phyloP scores from a whole-genome alignment of 176 grass and related monocot species.

The Tillandsia leiboldiana region DNA sequence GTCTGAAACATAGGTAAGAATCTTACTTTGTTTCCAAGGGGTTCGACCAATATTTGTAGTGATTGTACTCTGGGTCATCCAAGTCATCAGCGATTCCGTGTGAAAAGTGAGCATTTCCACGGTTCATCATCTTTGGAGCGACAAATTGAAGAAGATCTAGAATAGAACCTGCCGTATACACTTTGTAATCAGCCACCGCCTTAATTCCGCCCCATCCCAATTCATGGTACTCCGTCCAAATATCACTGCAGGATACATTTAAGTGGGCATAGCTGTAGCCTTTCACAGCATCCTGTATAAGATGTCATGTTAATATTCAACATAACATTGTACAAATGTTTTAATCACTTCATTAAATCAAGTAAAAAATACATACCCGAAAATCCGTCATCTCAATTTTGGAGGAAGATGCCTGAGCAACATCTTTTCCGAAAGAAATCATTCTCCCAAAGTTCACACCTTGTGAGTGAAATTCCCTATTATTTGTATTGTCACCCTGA shows the following conservation, averaged over 20 bases:
- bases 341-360: neutral
- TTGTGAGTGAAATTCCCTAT: constrained; percentile 24
- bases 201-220: constrained; percentile 88
- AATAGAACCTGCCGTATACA: constrained; percentile 57
- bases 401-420: constrained; percentile 45
- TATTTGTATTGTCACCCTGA: constrained; percentile 31
- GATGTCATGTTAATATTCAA: no score
- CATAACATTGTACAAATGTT: no score
- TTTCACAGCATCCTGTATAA: constrained; percentile 72
- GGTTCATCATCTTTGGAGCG: constrained; percentile 98
- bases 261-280: constrained; percentile 60
- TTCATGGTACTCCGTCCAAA: constrained; percentile 98
- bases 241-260: constrained; percentile 73
- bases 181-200: constrained; percentile 85
- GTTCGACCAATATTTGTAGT: constrained; percentile 99
- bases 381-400: constrained; percentile 78
- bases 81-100: constrained; percentile 91
- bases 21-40: constrained; percentile 95
- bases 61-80: constrained; percentile 70
- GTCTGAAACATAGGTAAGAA: neutral
- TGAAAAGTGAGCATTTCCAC: constrained; percentile 86
- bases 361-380: constrained; percentile 50
- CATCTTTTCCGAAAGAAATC: constrained; percentile 79
- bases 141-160: constrained; percentile 87
- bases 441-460: constrained; percentile 75